A percentile compares a stretch with the other conserved stretches of the same genome.
Evolutionary conservation across 306 rosid genomes (phyloP).

Genomic region (Alnus glutinosa): DNA sequence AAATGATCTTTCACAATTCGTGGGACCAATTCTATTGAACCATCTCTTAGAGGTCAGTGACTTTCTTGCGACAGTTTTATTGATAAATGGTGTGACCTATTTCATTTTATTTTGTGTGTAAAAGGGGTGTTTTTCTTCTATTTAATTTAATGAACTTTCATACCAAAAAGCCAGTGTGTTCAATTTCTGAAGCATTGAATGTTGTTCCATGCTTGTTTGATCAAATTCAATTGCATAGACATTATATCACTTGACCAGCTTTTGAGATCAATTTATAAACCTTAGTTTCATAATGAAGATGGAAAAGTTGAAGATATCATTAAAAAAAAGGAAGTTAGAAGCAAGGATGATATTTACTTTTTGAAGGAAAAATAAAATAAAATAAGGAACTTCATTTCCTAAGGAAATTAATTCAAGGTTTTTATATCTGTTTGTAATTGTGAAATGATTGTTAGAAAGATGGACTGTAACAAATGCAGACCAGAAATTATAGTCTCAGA

Average conservation of each 20-base stretch:
- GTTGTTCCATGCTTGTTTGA: not conserved
- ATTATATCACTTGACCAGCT: not conserved
- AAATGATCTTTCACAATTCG: slow-evolving; percentile 75
- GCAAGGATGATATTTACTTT: not conserved
- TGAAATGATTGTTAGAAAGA: slow-evolving; percentile 3
- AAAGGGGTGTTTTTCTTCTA: not conserved
- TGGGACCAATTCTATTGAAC: slow-evolving; percentile 70
- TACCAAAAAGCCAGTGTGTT: not conserved
- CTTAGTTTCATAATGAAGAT: not conserved
- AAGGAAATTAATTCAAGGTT: not conserved
- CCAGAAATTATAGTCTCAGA: not conserved
- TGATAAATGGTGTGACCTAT: not conserved
- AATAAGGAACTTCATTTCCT: not conserved
- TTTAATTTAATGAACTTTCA: not conserved
- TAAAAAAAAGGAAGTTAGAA: not conserved
- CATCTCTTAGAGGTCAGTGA: slow-evolving; percentile 63
- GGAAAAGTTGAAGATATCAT: not conserved
- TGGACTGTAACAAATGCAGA: not conserved
- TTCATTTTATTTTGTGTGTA: not conserved
- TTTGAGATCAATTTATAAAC: not conserved
- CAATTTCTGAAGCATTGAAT: not conserved
- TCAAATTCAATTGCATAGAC: not conserved
- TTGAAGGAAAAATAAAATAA: not conserved
- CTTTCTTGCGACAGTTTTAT: slow-evolving; percentile 19
- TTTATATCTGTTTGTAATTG: not conserved